Evolutionary conservation across 2,329 filamentous ascomycete genomes (phyloP).

Genomic region (Myrmaecium sp.): DNA sequence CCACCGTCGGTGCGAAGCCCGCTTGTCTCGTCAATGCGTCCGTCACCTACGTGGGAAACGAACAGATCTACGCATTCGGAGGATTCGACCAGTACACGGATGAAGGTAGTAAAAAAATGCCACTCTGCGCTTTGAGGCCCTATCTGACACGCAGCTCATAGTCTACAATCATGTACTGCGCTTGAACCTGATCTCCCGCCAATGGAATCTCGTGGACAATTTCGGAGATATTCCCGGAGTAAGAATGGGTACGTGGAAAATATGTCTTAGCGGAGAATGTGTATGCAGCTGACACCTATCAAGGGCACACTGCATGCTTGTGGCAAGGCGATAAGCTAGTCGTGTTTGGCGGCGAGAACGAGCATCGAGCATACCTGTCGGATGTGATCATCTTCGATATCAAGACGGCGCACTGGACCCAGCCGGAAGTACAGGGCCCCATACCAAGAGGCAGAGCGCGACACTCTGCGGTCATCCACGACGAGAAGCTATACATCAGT

Average conservation of each 20-base stretch:
- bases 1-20: conserved; percentile 46
- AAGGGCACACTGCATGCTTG: conserved; percentile 84
- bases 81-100: conserved; percentile 98
- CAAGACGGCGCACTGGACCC: conserved; percentile 86
- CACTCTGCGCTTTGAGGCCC: background rate
- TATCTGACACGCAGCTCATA: conserved; percentile 11
- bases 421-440: conserved; percentile 70
- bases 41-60: conserved; percentile 95
- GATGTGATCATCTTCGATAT: conserved; percentile 95
- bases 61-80: conserved; percentile 94
- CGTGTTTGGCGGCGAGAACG: conserved; percentile 95
- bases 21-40: conserved; percentile 96
- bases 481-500: conserved; percentile 91
- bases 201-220: conserved; percentile 94
- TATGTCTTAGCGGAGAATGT: background rate
- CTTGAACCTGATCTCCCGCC: conserved; percentile 70
- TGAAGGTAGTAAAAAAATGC: conserved; percentile 42
- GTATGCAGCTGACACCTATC: conserved; percentile 1
- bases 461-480: conserved; percentile 84
- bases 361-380: conserved; percentile 86
- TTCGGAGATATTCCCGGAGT: conserved; percentile 96
- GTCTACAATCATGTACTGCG: conserved; percentile 95
- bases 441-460: conserved; percentile 80
- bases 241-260: conserved; percentile 58
- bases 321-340: conserved; percentile 92